Evolutionary conservation across 1,284 basidiomycete species (phyloP), one percentile per base, ranked within the genome.

Genomic region (Ustilago trichophora): DNA sequence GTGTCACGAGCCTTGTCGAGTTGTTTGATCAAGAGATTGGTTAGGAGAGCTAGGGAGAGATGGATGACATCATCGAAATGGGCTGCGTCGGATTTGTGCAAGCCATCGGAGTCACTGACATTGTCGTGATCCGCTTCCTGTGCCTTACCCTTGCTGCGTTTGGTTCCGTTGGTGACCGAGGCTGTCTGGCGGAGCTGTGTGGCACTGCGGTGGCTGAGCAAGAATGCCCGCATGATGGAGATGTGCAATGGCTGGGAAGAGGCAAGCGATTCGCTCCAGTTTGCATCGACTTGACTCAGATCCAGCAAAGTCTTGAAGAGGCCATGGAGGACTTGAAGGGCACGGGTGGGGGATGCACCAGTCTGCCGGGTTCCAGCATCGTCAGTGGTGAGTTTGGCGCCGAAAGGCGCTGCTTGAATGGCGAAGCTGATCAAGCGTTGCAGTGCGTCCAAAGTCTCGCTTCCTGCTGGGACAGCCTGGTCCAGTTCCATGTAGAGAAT

Each of bases 1-100:
- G 49, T 50, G 12, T 44, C 37, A 15, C 67, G 51, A 22, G 56
- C 52, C 38, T 64, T 60, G 44, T 51, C 46, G n/a, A 38, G 52
- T 22, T 70, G 60, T 46, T 70, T 70, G 49, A 70, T 59, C 16
- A 70, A 36, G 5, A 70, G 41, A 21, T 64, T 65, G 18, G 67
- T 70, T 22, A 70, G 49, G n/a, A 64, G 41, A 1, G 67, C 67
- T 4, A 70, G 53, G 24, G 67, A 55, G 19, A 70, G 60, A 36
- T 70, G 67, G 16, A 60, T 56, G 24, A 70, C 52, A 16, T 70
- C 67, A 43, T 70, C 52, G 11, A 56, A 56, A 0, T 53, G 42
- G 10, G 45, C 54, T 10, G 44, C 47, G 3, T 51, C 36, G 2
- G 45, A 27, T 35, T 32, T 45, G 29, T 25, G 25, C 15, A 24